phyloP scores from a whole-genome alignment of 352 stramenopile genomes.

The Globisporangium canariense region DNA sequence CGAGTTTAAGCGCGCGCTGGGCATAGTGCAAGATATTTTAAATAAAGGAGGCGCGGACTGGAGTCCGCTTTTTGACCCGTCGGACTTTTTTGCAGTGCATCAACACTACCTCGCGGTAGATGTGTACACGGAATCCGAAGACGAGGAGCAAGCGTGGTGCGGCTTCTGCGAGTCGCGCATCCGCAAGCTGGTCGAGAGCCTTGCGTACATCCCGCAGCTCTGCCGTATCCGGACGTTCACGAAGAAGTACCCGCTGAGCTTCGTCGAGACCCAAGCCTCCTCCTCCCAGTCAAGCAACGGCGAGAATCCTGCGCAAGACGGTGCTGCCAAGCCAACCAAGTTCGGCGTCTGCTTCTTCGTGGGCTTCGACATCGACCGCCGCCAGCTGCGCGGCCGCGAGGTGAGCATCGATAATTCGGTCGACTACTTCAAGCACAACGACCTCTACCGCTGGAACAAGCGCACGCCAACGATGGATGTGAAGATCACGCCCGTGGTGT shows the following conservation, averaged over 20 bases:
- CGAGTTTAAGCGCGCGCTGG: slow-evolving; percentile 85
- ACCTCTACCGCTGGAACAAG: slow-evolving; percentile 89
- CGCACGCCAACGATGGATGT: slow-evolving; percentile 83
- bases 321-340: slow-evolving; percentile 35
- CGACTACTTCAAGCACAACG: slow-evolving; percentile 88
- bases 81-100: slow-evolving; percentile 86
- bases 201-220: slow-evolving; percentile 79
- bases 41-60: slow-evolving; percentile 80
- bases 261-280: slow-evolving; percentile 29
- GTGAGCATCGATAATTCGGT: slow-evolving; percentile 85
- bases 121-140: slow-evolving; percentile 85
- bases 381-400: slow-evolving; percentile 71
- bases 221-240: slow-evolving; percentile 81
- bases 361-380: slow-evolving; percentile 80
- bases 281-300: slow-evolving; percentile 17
- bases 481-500: slow-evolving; percentile 78
- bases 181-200: slow-evolving; percentile 86
- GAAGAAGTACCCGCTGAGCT: slow-evolving; percentile 80
- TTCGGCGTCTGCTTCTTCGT: slow-evolving; percentile 85
- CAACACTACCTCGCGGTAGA: slow-evolving; percentile 91
- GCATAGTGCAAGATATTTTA: slow-evolving; percentile 82
- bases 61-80: slow-evolving; percentile 75
- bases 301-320: slow-evolving; percentile 12
- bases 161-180: slow-evolving; percentile 93
- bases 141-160: slow-evolving; percentile 92